Evolutionary conservation across 805 yeast genomes (phyloP).

Genomic region (Schwanniomyces vanrijiae): DNA sequence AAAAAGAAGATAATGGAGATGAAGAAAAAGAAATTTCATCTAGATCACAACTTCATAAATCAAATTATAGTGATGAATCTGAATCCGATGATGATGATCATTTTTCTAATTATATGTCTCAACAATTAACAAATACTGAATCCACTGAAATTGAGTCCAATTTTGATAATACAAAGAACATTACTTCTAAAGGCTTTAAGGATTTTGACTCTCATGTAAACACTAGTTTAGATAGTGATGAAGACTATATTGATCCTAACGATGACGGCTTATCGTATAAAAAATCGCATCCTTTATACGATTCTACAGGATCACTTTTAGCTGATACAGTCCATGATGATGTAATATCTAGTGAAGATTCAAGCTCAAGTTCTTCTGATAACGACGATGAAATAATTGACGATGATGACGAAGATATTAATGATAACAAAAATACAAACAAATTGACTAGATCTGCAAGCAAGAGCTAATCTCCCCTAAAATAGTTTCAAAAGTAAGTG

Average conservation of each 20-base stretch:
- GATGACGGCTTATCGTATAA: constrained; percentile 79
- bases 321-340: constrained; percentile 14
- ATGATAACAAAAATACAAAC: constrained; percentile 16
- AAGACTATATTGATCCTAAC: constrained; percentile 76
- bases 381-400: constrained; percentile 27
- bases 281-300: constrained; percentile 63
- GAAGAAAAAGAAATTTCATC: constrained; percentile 17
- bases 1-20: constrained; percentile 18
- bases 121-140: constrained; percentile 61
- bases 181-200: constrained; percentile 19
- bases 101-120: constrained; percentile 74
- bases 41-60: constrained; percentile 1
- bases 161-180: constrained; percentile 47
- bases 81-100: constrained; percentile 50
- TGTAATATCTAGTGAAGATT: constrained; percentile 28
- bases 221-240: constrained; percentile 33
- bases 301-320: constrained; percentile 30
- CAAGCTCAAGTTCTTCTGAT: constrained; percentile 29
- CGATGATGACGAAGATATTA: constrained; percentile 20
- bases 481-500: neutral
- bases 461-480: constrained; percentile 23
- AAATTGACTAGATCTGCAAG: constrained; percentile 42
- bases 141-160: constrained; percentile 32
- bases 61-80: constrained; percentile 30
- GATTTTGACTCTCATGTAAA: constrained; percentile 16